Conservation (phyloP, 163 green algal genomes). For the Chloroidium sp. region DNA sequence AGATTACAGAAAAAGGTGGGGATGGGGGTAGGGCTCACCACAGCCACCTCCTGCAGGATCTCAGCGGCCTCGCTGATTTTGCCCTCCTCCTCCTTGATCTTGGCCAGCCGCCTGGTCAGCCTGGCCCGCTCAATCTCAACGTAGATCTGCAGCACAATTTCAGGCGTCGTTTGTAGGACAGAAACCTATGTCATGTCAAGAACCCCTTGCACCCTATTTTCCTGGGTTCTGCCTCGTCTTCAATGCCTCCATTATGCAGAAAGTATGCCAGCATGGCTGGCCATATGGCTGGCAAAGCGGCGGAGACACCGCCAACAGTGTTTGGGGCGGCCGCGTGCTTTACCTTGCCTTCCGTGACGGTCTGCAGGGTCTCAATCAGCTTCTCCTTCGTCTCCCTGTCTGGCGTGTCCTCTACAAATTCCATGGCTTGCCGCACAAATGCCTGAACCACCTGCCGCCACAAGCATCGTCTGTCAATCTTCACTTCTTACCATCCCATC, state of each 20-base stretch:
- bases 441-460: slow-evolving; percentile 67
- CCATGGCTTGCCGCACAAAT: slow-evolving; percentile 86
- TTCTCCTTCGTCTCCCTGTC: slow-evolving; percentile 59
- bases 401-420: slow-evolving; percentile 66
- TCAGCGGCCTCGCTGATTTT: slow-evolving; percentile 85
- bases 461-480: not conserved
- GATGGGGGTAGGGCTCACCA: slow-evolving; percentile 43
- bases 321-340: no score
- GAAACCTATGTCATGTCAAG: not conserved
- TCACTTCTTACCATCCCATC: no score
- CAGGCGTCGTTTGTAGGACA: no score
- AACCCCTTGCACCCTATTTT: not conserved
- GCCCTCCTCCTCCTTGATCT: slow-evolving; percentile 82
- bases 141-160: slow-evolving; percentile 72
- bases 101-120: slow-evolving; percentile 75
- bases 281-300: no score
- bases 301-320: no score
- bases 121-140: slow-evolving; percentile 96
- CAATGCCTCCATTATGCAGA: no score
- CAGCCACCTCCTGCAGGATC: slow-evolving; percentile 93
- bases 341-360: slow-evolving; percentile 80
- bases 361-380: slow-evolving; percentile 90
- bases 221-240: no score
- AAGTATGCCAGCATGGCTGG: no score
- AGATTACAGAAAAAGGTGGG: no score